Conservation (phyloP, 441 rosid genomes). For the Adansonia rubrostipa region DNA sequence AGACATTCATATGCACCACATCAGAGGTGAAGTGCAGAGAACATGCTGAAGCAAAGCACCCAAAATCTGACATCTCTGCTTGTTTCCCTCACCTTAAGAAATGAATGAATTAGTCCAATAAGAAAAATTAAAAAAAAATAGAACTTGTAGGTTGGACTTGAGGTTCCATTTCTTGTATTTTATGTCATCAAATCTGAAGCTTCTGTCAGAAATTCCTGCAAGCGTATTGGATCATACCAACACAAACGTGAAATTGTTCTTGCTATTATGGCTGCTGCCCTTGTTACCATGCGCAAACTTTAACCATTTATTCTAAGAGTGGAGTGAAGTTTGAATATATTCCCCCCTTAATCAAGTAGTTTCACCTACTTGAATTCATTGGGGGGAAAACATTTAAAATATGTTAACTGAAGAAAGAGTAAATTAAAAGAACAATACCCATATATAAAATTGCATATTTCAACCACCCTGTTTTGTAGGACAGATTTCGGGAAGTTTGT, state of each 20-base stretch:
- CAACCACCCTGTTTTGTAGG: background rate
- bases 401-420: background rate
- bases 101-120: slow-evolving; percentile 21
- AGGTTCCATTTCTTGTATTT: background rate
- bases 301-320: too few species aligned
- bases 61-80: slow-evolving; percentile 39
- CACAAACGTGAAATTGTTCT: background rate
- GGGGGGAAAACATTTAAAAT: background rate
- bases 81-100: slow-evolving; percentile 56
- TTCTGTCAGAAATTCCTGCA: background rate
- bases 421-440: background rate
- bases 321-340: too few species aligned
- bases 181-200: background rate
- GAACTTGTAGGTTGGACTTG: background rate
- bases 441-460: background rate
- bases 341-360: too few species aligned
- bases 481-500: background rate
- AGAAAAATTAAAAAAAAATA: background rate
- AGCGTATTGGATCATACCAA: background rate
- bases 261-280: background rate
- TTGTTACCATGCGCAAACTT: too few species aligned
- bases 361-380: too few species aligned
- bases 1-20: slow-evolving; percentile 60
- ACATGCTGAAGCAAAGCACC: slow-evolving; percentile 63
- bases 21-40: slow-evolving; percentile 61